Base-by-base conservation (phyloP, 257 asterid species). In the Datura wrightii region DNA sequence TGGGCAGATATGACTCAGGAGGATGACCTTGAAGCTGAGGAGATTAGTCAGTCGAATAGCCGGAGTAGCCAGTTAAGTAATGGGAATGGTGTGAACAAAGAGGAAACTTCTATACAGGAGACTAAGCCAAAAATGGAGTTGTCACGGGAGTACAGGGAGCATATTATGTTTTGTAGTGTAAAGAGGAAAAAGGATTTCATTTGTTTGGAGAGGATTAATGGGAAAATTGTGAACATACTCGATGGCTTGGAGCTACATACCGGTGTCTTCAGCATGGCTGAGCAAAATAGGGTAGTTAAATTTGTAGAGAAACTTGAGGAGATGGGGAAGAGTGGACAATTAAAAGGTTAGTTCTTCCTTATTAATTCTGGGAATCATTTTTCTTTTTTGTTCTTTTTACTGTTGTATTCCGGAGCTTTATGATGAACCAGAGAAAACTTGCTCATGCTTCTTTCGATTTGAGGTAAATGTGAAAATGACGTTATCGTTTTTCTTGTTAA, bases 1-100 rank as follows among this genome's bases (percentile, higher is more conserved):
- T 93, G 97, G 98, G 97, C 98, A 24, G 99, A 94, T 87, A 96
- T 96, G 96, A 93, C 97, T 83, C 90, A 85, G 83, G 97, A 93
- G 87, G 98, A 93, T 85, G 99, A 94, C 88, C 91, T 93, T 85
- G 93, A 86, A 74, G 87, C 46, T 14, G 89, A 83, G 72, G 90
- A 84, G 6, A 85, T 84, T 76, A 84, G 41, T 41, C 86, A 81
- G 74, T 88, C 65, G 79, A 79, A 16, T 41, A 63, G 54, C 50
- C 6, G 58, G 14, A n/a, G 56, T 1, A 58, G 44, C 56, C 59
- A 42, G 78, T 69, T 69, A 69, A 80, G 44, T 41, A 58, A 55
- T 70, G 86, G 6, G 78, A 85, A 87, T 87, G 89, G 80, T 88
- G 63, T 60, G 48, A 56, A 50, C 36, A 84, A 69, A 44, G 89